Conservation (phyloP, 805 yeast species). For the Kurtzmaniella fragi region DNA sequence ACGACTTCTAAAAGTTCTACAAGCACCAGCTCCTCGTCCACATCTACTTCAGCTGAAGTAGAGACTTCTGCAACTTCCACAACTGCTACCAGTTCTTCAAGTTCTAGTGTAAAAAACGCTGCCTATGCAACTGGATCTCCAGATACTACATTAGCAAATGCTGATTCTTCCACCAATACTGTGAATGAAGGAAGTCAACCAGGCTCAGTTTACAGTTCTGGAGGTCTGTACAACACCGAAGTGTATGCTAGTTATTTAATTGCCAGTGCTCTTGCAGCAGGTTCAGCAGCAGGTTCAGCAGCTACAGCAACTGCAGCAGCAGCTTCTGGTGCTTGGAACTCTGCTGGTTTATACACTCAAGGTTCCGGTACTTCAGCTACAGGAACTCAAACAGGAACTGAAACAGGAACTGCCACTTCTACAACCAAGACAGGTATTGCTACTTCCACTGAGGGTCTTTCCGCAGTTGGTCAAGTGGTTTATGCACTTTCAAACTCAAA, state of each 20-base stretch:
- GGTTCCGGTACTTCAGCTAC: not conserved
- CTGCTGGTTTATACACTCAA: conserved; percentile 4
- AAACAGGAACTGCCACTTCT: conserved; percentile 5
- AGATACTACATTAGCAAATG: not conserved
- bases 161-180: not conserved
- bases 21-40: too few relatives aligned
- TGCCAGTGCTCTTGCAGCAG: not conserved
- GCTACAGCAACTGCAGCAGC: conserved; percentile 2
- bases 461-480: not conserved
- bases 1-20: too few relatives aligned
- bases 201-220: too few relatives aligned
- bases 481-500: not conserved
- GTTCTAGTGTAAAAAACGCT: too few relatives aligned
- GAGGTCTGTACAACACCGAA: too few relatives aligned
- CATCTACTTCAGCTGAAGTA: too few relatives aligned
- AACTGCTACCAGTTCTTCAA: not conserved
- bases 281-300: not conserved
- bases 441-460: conserved; percentile 5
- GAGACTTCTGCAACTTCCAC: not conserved
- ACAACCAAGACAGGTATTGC: conserved; percentile 8
- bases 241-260: too few relatives aligned
- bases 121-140: not conserved
- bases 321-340: not conserved
- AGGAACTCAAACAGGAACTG: not conserved
- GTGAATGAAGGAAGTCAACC: too few relatives aligned